phyloP scores from a whole-genome alignment of 495 filamentous ascomycete genomes.

The Cercophora samala region DNA sequence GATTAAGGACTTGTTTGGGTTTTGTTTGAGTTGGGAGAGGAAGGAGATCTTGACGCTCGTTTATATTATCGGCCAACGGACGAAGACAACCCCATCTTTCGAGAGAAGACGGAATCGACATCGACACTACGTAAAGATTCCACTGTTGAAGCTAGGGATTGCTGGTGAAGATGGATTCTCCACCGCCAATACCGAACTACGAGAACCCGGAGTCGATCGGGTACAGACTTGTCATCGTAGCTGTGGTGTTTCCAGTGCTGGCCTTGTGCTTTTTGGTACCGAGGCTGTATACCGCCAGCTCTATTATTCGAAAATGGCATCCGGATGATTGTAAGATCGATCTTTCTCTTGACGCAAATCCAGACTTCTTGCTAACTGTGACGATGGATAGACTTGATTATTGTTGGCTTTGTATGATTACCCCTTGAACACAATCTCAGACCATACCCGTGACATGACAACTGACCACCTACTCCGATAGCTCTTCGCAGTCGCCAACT shows the following conservation, averaged over 20 bases:
- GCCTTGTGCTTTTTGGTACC: slow-evolving; percentile 23
- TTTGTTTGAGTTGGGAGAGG: background rate
- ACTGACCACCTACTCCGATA: background rate
- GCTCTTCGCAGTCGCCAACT: slow-evolving; percentile 10
- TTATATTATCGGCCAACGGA: no score
- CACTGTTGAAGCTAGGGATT: background rate
- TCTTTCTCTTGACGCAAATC: background rate
- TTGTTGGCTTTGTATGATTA: slow-evolving; percentile 4
- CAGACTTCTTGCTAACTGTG: slow-evolving; percentile 3
- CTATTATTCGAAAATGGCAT: slow-evolving; percentile 27
- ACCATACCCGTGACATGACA: background rate
- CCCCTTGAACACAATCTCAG: background rate
- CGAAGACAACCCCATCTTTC: no score
- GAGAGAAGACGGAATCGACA: no score
- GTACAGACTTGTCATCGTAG: slow-evolving; percentile 20
- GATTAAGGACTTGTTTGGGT: no score
- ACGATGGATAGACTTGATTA: slow-evolving; percentile 11
- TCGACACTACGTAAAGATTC: no score
- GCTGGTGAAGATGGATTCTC: background rate
- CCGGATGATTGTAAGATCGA: slow-evolving; percentile 29
- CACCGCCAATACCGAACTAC: slow-evolving; percentile 31
- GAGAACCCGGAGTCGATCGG: slow-evolving; percentile 27
- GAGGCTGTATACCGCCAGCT: slow-evolving; percentile 24
- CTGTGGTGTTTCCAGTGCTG: slow-evolving; percentile 23
- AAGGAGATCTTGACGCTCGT: no score